Evolutionary conservation across 2,329 filamentous ascomycete species (phyloP).

Genomic region (Achaetomium macrosporum): DNA sequence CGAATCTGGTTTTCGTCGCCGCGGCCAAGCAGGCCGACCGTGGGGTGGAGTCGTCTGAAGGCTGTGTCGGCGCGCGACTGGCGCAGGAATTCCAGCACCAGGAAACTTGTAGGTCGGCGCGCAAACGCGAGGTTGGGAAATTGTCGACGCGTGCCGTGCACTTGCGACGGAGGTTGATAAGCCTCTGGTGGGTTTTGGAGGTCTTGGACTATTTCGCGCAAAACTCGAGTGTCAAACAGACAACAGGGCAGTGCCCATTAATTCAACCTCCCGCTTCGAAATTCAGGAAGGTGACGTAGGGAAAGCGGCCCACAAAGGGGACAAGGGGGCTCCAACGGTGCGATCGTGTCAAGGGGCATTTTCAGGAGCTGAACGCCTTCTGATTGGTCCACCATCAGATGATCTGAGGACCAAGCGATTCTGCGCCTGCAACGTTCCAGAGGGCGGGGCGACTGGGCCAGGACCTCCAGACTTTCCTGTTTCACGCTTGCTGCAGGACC

Average conservation of each 20-base stretch:
- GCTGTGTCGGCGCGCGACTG: neutral
- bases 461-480: neutral
- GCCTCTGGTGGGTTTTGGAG: neutral
- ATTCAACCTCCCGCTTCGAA: slow-evolving; percentile 9
- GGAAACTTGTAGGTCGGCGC: neutral
- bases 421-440: slow-evolving; percentile 1
- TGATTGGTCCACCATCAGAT: slow-evolving; percentile 16
- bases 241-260: neutral
- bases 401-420: neutral
- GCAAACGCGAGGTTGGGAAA: neutral
- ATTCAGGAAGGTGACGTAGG: slow-evolving; percentile 20
- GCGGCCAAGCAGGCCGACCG: neutral
- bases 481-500: slow-evolving; percentile 6
- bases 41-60: neutral
- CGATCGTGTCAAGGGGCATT: slow-evolving; percentile 24
- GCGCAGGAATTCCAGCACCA: neutral
- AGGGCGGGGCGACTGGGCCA: slow-evolving; percentile 6
- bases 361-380: slow-evolving; percentile 9
- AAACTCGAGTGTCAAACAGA: neutral
- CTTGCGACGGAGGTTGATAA: neutral
- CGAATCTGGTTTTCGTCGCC: neutral
- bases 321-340: slow-evolving; percentile 2
- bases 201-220: neutral
- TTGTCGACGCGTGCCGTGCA: neutral
- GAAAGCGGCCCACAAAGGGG: slow-evolving; percentile 1